A percentile compares a stretch with the other conserved stretches of the same genome.
These are phyloP conservation scores for Zelopaecilomyces penicillatus DNA, from an alignment of 2,329 filamentous ascomycete species.

Conservation along the genomic window DNA sequence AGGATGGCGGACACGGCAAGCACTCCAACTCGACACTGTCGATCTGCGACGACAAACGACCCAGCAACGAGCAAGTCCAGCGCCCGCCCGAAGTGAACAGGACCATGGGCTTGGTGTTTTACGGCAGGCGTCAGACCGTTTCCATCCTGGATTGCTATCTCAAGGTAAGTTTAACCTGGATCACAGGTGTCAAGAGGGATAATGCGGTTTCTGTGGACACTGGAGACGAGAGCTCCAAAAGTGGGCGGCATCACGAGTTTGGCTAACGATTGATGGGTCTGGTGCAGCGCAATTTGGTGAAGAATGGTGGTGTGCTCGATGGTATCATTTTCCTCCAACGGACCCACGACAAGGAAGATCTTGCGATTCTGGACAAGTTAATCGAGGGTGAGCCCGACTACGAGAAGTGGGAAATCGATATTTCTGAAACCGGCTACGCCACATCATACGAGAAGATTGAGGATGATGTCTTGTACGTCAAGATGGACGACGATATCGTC, in stretches of 20 bases:
- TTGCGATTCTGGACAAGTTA: constrained; percentile 31
- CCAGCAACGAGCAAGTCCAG: neutral
- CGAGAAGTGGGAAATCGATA: constrained; percentile 27
- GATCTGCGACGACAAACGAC: no score
- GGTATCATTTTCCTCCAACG: constrained; percentile 36
- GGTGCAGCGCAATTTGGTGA: constrained; percentile 32
- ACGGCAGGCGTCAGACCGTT: constrained; percentile 33
- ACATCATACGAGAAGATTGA: constrained; percentile 36
- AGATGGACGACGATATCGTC: constrained; percentile 30
- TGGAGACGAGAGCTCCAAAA: no score
- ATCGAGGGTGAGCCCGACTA: constrained; percentile 28
- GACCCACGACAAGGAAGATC: constrained; percentile 29
- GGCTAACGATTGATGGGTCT: no score
- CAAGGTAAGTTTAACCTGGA: constrained; percentile 19
- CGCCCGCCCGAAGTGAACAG: constrained; percentile 14
- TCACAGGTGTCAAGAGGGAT: no score
- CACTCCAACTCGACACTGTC: constrained; percentile 1
- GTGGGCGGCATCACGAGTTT: neutral
- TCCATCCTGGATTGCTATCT: constrained; percentile 40
- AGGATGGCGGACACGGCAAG: no score
- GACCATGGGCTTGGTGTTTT: constrained; percentile 39
- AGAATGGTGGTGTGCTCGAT: constrained; percentile 36
- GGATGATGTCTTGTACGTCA: constrained; percentile 34
- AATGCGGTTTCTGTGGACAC: no score
- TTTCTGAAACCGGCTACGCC: constrained; percentile 24